Conservation (phyloP, 1,284 basidiomycete genomes). For the Tilletia caries region DNA sequence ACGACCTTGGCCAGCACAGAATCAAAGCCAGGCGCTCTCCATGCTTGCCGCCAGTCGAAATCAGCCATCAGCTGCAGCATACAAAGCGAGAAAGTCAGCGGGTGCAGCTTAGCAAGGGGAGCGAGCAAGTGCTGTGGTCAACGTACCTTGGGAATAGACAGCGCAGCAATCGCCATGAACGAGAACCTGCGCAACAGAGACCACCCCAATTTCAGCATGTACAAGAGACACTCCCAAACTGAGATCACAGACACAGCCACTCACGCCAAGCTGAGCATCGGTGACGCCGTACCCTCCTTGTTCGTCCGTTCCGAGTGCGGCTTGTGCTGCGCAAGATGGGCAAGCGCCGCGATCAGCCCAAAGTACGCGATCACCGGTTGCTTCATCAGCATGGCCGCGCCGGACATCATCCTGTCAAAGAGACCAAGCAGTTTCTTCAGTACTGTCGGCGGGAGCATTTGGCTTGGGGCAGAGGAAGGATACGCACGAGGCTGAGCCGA, state of each 20-base stretch:
- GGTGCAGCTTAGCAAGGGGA: neutral
- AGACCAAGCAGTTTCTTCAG: too few species aligned
- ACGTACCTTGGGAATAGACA: neutral
- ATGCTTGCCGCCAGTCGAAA: slow-evolving; percentile 2
- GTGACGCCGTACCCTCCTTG: neutral
- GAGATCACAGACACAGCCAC: too few species aligned
- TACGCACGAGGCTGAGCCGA: slow-evolving; percentile 4
- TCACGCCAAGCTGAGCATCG: slow-evolving; percentile 7
- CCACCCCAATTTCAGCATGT: neutral
- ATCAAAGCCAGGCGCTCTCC: neutral
- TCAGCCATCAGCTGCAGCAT: neutral
- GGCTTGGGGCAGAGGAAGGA: neutral
- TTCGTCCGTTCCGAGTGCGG: neutral
- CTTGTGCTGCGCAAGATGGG: slow-evolving; percentile 10
- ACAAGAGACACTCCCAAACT: neutral
- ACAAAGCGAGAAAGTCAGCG: neutral
- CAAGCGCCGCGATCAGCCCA: slow-evolving; percentile 1
- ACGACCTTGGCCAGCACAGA: too few species aligned
- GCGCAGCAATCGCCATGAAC: slow-evolving; percentile 1
- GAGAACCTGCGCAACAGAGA: neutral
- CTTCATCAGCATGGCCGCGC: slow-evolving; percentile 11
- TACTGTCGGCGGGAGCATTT: neutral
- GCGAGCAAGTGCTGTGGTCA: neutral
- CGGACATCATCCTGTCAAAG: slow-evolving; percentile 2
- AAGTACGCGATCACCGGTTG: slow-evolving; percentile 10